phyloP scores from a whole-genome alignment of 208 protist species.

The Naegleria gruberi region DNA sequence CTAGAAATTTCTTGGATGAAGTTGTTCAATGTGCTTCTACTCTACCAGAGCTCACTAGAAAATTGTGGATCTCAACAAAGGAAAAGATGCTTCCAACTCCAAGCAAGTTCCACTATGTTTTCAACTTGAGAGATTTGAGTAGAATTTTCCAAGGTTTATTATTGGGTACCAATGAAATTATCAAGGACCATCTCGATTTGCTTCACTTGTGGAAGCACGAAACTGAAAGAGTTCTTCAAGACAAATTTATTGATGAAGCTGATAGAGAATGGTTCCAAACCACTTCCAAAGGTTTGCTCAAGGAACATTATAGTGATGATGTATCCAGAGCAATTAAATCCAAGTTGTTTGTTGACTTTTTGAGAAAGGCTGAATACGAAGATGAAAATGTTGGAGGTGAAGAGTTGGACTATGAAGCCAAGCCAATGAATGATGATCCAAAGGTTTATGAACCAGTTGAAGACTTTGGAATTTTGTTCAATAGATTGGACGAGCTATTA shows the following conservation, averaged over 20 bases:
- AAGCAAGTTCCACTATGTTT: conserved; percentile 73
- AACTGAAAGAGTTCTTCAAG: conserved; percentile 53
- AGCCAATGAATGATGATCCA: conserved; percentile 14
- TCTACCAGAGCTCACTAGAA: conserved; percentile 21
- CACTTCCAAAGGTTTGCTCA: background rate
- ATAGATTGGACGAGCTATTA: conserved; percentile 40
- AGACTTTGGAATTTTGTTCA: conserved; percentile 33
- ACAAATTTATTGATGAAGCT: conserved; percentile 48
- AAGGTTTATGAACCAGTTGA: conserved; percentile 57
- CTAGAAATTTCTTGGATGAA: conserved; percentile 29
- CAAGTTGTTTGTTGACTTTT: conserved; percentile 4
- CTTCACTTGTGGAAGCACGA: conserved; percentile 55
- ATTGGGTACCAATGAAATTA: conserved; percentile 25
- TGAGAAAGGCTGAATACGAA: background rate
- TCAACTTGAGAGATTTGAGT: conserved; percentile 72
- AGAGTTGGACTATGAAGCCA: background rate
- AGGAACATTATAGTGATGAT: conserved; percentile 10
- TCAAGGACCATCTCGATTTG: conserved; percentile 37
- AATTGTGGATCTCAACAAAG: conserved; percentile 50
- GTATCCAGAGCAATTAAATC: background rate
- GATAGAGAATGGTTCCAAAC: background rate
- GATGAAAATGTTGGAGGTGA: background rate
- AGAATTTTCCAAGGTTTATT: conserved; percentile 63
- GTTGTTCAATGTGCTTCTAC: conserved; percentile 26
- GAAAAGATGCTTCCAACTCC: conserved; percentile 67